Base-by-base conservation (phyloP, 352 stramenopile genomes). In the Elongisporangium senticosum region DNA sequence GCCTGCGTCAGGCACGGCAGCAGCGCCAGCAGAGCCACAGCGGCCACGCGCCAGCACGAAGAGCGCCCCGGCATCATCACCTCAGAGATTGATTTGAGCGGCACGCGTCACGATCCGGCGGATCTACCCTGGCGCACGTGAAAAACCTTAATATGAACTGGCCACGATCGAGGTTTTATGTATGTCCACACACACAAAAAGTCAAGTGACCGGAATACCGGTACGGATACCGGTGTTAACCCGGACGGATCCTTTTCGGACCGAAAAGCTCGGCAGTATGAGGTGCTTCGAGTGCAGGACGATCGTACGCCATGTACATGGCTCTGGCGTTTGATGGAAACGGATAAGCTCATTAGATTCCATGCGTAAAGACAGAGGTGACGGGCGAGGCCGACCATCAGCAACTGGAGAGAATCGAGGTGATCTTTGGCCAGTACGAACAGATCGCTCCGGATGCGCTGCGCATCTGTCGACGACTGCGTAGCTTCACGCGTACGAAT, bases 381-480 rank as follows among this genome's bases (percentile, higher is more conserved):
- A 85, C 74, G 5, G 85, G 83, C 40, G 75, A 90, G 72, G 57
- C 65, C 13, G 75, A 90, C 22, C 82, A 93, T 52, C 77, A 79
- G 19, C 59, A 63, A 11, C 52, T 96, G 22, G 63, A 80, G 40
- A 75, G 94, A 24, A 60, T 96, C 53, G 85, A 96, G 68, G 71
- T 96, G 39, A 94, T 96, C 62, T 96, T 96, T 56, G 79, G 72
- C 4, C 53, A 24, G 20, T 87, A 86, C 15, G 62, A 83, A 28
- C 68, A 71, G 17, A 66, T 94, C 48, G 71, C 79, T 7, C 23
- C 26, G 15, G 49, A 61, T 13, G 77, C 77, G 17, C 47, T 93
- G 15, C 70, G 61, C 7, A 68, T 70, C 24, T 92, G 79, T 65
- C 64, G 56, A 43, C 75, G 75, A 37, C 69, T 92, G 19, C 66